phyloP scores from a whole-genome alignment of 2,329 filamentous ascomycete genomes.

The Aciculosporium take region DNA sequence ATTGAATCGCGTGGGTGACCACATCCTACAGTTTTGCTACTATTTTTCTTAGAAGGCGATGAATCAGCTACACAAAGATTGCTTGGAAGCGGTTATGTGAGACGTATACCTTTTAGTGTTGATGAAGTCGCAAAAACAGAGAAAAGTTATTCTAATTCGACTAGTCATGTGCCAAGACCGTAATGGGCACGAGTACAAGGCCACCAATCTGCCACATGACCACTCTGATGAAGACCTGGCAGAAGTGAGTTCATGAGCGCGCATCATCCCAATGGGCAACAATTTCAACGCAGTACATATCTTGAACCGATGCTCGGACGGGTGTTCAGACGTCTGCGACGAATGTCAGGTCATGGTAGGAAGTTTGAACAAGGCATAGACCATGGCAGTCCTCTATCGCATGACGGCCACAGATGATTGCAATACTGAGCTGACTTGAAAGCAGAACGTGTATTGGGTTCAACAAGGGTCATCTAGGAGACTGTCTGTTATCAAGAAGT shows the following conservation, averaged over 20 bases:
- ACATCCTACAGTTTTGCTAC: slow-evolving; percentile 17
- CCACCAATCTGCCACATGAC: slow-evolving; percentile 57
- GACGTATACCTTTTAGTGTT: slow-evolving; percentile 17
- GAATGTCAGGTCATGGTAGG: not conserved
- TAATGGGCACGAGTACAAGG: slow-evolving; percentile 55
- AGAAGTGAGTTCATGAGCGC: slow-evolving; percentile 18
- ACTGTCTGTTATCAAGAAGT: not conserved
- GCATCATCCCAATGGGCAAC: slow-evolving; percentile 16
- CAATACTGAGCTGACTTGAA: slow-evolving; percentile 50
- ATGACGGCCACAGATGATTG: slow-evolving; percentile 48
- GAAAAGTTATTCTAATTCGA: slow-evolving; percentile 36
- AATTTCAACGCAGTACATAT: slow-evolving; percentile 20
- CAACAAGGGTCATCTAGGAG: slow-evolving; percentile 41
- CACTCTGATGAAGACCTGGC: slow-evolving; percentile 40
- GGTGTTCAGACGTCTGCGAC: slow-evolving; percentile 31
- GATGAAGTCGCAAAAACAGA: slow-evolving; percentile 18
- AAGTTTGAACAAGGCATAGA: not conserved
- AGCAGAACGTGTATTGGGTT: slow-evolving; percentile 54
- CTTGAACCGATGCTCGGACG: slow-evolving; percentile 58
- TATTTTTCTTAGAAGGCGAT: not conserved
- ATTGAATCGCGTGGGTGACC: slow-evolving; percentile 22
- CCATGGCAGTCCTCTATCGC: slow-evolving; percentile 16
- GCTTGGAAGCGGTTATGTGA: slow-evolving; percentile 15
- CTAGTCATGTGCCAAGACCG: slow-evolving; percentile 48
- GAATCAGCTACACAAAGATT: slow-evolving; percentile 17